phyloP scores from a whole-genome alignment of 805 yeast genomes.

The Candida gorgasii region DNA sequence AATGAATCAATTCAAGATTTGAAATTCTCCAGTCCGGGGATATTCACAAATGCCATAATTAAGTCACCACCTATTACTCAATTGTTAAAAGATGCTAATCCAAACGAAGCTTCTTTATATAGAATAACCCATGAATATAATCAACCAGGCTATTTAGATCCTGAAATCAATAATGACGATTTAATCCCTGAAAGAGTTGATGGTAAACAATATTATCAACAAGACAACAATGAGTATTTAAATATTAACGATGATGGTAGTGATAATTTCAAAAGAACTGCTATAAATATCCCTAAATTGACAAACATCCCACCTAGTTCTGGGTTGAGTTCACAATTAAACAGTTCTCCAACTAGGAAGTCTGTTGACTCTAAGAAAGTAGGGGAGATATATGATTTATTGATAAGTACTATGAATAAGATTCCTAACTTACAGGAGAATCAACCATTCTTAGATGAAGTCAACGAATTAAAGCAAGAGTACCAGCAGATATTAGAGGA shows the following conservation, averaged over 20 bases:
- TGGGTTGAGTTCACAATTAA: slow-evolving; percentile 5
- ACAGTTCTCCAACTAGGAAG: slow-evolving; percentile 15
- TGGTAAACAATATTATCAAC: slow-evolving; percentile 41
- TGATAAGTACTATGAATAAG: slow-evolving; percentile 14
- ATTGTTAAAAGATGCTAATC: slow-evolving; percentile 60
- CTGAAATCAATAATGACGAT: background rate
- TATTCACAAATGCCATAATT: slow-evolving; percentile 64
- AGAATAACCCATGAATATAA: slow-evolving; percentile 27
- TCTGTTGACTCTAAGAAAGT: slow-evolving; percentile 7
- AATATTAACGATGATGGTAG: slow-evolving; percentile 19
- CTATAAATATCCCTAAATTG: slow-evolving; percentile 29
- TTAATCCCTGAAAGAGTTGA: slow-evolving; percentile 47
- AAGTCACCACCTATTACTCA: slow-evolving; percentile 52
- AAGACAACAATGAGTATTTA: slow-evolving; percentile 28
- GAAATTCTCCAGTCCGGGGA: slow-evolving; percentile 57
- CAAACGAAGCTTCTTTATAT: slow-evolving; percentile 52
- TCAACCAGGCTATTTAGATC: slow-evolving; percentile 4
- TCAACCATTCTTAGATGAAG: slow-evolving; percentile 22
- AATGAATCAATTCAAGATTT: slow-evolving; percentile 42
- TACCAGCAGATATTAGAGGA: slow-evolving; percentile 38
- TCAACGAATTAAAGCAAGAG: slow-evolving; percentile 40
- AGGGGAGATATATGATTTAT: slow-evolving; percentile 9
- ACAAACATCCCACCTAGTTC: slow-evolving; percentile 7
- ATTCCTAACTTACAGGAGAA: slow-evolving; percentile 20
- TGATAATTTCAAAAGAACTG: slow-evolving; percentile 25